Conservation (phyloP, 805 yeast species). For the Teunomyces lycoperdinae region DNA sequence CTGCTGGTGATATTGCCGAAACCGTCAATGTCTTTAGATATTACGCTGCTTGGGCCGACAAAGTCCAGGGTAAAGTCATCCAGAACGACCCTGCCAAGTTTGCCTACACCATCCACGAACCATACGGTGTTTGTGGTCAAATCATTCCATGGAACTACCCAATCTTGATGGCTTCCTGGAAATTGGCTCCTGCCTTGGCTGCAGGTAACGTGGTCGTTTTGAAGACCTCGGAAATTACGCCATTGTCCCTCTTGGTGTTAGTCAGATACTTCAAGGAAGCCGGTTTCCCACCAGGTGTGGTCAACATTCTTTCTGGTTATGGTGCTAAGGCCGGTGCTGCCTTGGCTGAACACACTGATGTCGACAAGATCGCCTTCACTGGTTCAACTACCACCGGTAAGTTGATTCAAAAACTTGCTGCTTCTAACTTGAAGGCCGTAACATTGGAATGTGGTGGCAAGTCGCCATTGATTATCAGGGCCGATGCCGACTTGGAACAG, state of each 20-base stretch:
- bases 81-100: conserved; percentile 47
- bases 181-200: conserved; percentile 78
- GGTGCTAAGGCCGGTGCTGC: conserved; percentile 72
- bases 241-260: conserved; percentile 61
- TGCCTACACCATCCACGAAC: conserved; percentile 69
- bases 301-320: conserved; percentile 67
- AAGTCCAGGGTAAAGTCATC: conserved; percentile 46
- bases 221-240: conserved; percentile 76
- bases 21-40: conserved; percentile 46
- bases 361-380: conserved; percentile 54
- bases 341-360: conserved; percentile 51
- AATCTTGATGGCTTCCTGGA: conserved; percentile 71
- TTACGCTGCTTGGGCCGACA: conserved; percentile 65
- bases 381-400: conserved; percentile 64
- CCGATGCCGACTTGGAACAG: conserved; percentile 62
- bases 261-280: conserved; percentile 59
- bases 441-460: conserved; percentile 75
- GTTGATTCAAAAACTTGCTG: conserved; percentile 59
- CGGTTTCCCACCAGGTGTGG: conserved; percentile 75
- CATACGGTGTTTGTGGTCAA: conserved; percentile 64
- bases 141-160: conserved; percentile 77
- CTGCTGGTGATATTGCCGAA: conserved; percentile 48
- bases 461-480: conserved; percentile 60
- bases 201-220: conserved; percentile 73
- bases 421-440: conserved; percentile 58